phyloP scores from a whole-genome alignment of 2,329 filamentous ascomycete genomes.

The Colletotrichum spinosum region DNA sequence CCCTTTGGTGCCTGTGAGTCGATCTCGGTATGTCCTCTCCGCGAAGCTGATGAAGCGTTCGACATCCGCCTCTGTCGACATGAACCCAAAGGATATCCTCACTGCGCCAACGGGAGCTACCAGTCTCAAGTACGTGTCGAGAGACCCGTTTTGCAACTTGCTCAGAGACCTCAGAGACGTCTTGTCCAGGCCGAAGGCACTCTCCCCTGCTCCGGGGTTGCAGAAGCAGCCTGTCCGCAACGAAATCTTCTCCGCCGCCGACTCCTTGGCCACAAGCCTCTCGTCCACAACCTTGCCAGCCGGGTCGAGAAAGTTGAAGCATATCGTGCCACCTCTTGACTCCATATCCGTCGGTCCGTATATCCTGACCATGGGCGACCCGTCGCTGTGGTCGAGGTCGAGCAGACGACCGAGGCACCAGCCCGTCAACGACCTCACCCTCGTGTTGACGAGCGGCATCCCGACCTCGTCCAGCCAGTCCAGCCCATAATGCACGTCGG shows the following conservation, averaged over 20 bases:
- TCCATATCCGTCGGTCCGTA: constrained; percentile 49
- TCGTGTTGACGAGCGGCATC: constrained; percentile 42
- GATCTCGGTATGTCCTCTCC: constrained; percentile 47
- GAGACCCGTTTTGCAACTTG: constrained; percentile 21
- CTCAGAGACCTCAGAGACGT: constrained; percentile 34
- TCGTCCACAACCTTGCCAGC: constrained; percentile 50
- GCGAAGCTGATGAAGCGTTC: constrained; percentile 51
- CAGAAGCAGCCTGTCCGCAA: constrained; percentile 57
- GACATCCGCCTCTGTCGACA: constrained; percentile 49
- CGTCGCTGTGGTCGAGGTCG: constrained; percentile 47
- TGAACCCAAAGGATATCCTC: constrained; percentile 53
- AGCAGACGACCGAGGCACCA: constrained; percentile 49
- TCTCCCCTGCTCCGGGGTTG: constrained; percentile 54
- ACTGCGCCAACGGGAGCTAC: constrained; percentile 48
- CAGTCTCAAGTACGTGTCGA: constrained; percentile 41
- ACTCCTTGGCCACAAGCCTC: constrained; percentile 49
- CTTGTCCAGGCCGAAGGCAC: constrained; percentile 45
- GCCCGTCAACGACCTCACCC: constrained; percentile 51
- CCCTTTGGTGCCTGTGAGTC: constrained; percentile 32
- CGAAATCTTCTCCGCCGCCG: constrained; percentile 49
- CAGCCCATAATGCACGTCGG: constrained; percentile 51
- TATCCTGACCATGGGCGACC: constrained; percentile 46
- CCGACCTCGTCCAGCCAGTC: constrained; percentile 49
- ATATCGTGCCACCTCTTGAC: constrained; percentile 50
- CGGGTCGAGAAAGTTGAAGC: constrained; percentile 53